phyloP scores from a whole-genome alignment of 2,329 filamentous ascomycete species.

The Periconia sp. region DNA sequence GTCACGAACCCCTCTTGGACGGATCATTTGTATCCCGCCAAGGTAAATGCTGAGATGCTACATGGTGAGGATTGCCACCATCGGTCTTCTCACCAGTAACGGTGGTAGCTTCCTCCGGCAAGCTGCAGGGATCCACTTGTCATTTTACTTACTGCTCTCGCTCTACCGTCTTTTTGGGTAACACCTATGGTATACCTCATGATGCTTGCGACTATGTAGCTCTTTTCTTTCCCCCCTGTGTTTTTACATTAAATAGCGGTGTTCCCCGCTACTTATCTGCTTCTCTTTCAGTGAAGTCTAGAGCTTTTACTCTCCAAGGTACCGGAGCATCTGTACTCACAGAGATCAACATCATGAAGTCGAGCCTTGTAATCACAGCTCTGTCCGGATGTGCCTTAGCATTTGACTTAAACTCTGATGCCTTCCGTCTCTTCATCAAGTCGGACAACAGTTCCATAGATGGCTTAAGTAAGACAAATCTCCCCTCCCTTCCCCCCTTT shows the following conservation, averaged over 20 bases:
- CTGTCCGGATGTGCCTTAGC: conserved; percentile 10
- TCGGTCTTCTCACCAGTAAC: background rate
- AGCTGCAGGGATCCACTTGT: conserved; percentile 8
- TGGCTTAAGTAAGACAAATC: conserved; percentile 9
- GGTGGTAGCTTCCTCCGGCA: conserved; percentile 5
- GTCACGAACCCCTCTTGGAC: no score
- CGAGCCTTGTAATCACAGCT: conserved; percentile 6
- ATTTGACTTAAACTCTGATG: conserved; percentile 15
- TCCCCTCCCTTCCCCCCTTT: background rate
- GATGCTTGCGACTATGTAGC: no score
- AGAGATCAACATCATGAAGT: conserved; percentile 11
- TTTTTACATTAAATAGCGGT: no score
- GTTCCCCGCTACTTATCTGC: no score
- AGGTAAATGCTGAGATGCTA: background rate
- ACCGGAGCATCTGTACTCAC: no score
- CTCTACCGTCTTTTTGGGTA: background rate
- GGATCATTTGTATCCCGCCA: no score
- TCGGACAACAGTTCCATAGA: conserved; percentile 23
- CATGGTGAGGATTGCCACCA: background rate
- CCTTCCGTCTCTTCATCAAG: conserved; percentile 29
- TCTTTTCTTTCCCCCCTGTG: no score
- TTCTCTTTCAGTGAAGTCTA: no score
- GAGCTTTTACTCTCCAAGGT: no score
- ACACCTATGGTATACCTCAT: no score
- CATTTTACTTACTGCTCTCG: background rate